These are phyloP conservation scores for Claviceps cyperi DNA, from an alignment of 2,329 filamentous ascomycete genomes.

Conservation along the genomic window DNA sequence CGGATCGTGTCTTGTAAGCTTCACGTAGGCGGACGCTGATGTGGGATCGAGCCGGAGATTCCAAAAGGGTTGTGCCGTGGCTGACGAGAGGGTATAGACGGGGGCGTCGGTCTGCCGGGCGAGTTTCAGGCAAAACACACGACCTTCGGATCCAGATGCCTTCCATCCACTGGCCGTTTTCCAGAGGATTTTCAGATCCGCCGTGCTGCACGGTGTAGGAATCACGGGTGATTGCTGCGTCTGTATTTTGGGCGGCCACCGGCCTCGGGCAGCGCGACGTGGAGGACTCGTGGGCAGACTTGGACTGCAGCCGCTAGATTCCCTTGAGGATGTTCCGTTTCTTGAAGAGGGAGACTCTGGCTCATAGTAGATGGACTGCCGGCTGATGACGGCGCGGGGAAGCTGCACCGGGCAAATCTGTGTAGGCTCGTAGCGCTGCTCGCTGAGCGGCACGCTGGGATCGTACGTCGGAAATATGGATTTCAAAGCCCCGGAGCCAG, in stretches of 20 bases:
- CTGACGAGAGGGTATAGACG: conserved; percentile 50
- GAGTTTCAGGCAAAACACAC: conserved; percentile 44
- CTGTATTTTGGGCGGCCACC: conserved; percentile 19
- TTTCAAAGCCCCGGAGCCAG: conserved; percentile 27
- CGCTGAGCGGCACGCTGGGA: conserved; percentile 47
- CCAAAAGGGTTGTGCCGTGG: conserved; percentile 47
- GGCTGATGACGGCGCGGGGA: conserved; percentile 49
- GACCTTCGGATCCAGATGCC: conserved; percentile 43
- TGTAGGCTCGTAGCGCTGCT: conserved; percentile 57
- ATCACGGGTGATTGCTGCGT: conserved; percentile 26
- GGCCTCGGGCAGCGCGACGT: conserved; percentile 8
- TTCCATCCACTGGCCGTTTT: conserved; percentile 57
- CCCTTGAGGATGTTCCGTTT: too few species aligned
- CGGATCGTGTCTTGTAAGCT: conserved; percentile 45
- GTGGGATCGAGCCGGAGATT: conserved; percentile 49
- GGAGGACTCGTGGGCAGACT: conserved; percentile 9
- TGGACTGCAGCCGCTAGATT: too few species aligned
- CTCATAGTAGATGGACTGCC: conserved; percentile 39
- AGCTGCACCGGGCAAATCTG: conserved; percentile 49
- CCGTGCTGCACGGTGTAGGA: conserved; percentile 39
- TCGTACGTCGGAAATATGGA: conserved; percentile 71
- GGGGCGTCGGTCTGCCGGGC: conserved; percentile 44
- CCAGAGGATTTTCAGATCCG: conserved; percentile 52
- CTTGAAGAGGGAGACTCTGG: conserved; percentile 1
- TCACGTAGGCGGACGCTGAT: conserved; percentile 46